A percentile compares a stretch with the other conserved stretches of the same genome.
These are phyloP conservation scores for Coleophoma eucalyptorum DNA, from an alignment of 2,329 filamentous ascomycete genomes.

Conservation along the genomic window DNA sequence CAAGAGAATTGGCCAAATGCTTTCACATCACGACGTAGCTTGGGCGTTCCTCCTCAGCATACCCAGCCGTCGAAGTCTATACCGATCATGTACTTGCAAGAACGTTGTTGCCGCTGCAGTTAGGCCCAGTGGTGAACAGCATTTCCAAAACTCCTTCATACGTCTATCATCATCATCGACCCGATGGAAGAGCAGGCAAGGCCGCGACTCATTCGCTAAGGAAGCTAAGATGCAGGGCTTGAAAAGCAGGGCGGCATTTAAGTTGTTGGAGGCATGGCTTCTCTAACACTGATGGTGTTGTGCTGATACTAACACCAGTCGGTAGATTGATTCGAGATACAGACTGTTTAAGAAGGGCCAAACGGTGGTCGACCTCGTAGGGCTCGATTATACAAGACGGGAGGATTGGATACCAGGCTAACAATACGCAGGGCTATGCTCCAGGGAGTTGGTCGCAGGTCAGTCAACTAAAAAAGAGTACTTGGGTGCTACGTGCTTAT, in stretches of 20 bases:
- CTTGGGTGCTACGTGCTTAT: no score
- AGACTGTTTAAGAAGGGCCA: slow-evolving; percentile 74
- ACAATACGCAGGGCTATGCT: slow-evolving; percentile 61
- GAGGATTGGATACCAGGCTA: background rate
- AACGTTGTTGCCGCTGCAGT: no score
- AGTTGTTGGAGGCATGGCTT: slow-evolving; percentile 70
- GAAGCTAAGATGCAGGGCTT: slow-evolving; percentile 75
- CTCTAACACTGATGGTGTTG: background rate
- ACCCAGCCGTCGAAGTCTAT: background rate
- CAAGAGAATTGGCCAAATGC: slow-evolving; percentile 8
- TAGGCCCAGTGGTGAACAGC: no score
- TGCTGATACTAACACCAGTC: slow-evolving; percentile 1
- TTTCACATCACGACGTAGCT: slow-evolving; percentile 15
- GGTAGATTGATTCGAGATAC: slow-evolving; percentile 77
- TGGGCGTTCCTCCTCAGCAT: slow-evolving; percentile 10
- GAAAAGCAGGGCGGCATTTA: slow-evolving; percentile 91
- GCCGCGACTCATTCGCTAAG: slow-evolving; percentile 65
- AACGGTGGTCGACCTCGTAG: slow-evolving; percentile 84
- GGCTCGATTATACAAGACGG: slow-evolving; percentile 13
- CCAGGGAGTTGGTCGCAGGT: slow-evolving; percentile 71
- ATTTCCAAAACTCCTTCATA: background rate
- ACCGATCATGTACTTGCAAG: background rate
- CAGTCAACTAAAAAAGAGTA: slow-evolving; percentile 14
- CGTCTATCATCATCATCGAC: slow-evolving; percentile 54
- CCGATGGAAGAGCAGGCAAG: slow-evolving; percentile 80